Percentiles rank a stretch among this genome's conserved stretches.
phyloP scores from a whole-genome alignment of 2,329 filamentous ascomycete genomes.

The Pezicula neosporulosa region DNA sequence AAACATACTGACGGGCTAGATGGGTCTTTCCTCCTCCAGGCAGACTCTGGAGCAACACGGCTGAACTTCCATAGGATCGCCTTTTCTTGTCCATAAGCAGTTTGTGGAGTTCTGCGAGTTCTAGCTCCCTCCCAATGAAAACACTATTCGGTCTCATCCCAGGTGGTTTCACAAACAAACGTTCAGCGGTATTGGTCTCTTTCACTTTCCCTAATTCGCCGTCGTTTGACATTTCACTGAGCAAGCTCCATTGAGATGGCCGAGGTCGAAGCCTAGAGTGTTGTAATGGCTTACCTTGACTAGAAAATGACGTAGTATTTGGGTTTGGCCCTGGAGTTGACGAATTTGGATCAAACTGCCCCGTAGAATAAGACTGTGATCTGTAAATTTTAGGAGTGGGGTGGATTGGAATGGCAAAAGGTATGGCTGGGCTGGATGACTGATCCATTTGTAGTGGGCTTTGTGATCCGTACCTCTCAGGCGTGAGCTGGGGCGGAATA shows the following conservation, averaged over 20 bases:
- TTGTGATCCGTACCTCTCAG: slow-evolving; percentile 87
- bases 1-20: slow-evolving; percentile 65
- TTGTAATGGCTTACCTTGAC: slow-evolving; percentile 37
- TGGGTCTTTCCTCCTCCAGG: slow-evolving; percentile 69
- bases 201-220: slow-evolving; percentile 65
- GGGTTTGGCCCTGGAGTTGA: slow-evolving; percentile 18
- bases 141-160: slow-evolving; percentile 60
- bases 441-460: slow-evolving; percentile 49
- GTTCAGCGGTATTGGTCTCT: slow-evolving; percentile 48
- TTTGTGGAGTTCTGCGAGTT: slow-evolving; percentile 55
- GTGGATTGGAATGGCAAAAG: slow-evolving; percentile 83
- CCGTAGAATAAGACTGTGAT: slow-evolving; percentile 95
- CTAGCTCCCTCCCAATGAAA: slow-evolving; percentile 57
- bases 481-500: slow-evolving; percentile 84
- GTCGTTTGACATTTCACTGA: slow-evolving; percentile 68
- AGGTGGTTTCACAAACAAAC: slow-evolving; percentile 45
- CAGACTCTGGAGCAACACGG: slow-evolving; percentile 60
- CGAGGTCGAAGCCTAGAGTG: slow-evolving; percentile 74
- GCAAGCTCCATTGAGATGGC: slow-evolving; percentile 73
- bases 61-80: slow-evolving; percentile 54
- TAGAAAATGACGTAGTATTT: slow-evolving; percentile 16
- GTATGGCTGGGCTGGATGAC: slow-evolving; percentile 63
- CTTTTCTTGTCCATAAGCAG: slow-evolving; percentile 55
- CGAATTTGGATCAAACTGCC: slow-evolving; percentile 74
- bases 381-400: slow-evolving; percentile 90